Evolutionary conservation across 768 basidiomycete species (phyloP).

Genomic region (Rhodotorula kratochvilovae): DNA sequence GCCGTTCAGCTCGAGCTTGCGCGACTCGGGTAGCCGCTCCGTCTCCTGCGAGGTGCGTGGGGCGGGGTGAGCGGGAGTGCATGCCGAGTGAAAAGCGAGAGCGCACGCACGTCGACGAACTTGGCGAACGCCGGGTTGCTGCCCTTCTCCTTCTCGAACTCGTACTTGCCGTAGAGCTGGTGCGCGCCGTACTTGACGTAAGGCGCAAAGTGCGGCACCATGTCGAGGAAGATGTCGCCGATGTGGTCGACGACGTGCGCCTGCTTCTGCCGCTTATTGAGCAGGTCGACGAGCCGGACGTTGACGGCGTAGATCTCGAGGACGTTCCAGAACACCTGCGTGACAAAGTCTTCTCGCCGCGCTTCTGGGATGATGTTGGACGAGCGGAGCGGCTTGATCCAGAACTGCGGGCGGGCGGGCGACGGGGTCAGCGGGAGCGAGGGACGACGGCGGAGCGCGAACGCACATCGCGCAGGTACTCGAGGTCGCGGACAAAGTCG

Average conservation of each 20-base stretch:
- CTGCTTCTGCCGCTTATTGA: conserved; percentile 91
- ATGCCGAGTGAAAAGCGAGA: neutral
- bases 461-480: conserved; percentile 89
- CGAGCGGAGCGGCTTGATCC: conserved; percentile 81
- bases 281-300: conserved; percentile 79
- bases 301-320: conserved; percentile 89
- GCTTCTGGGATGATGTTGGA: conserved; percentile 68
- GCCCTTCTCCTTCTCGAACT: conserved; percentile 97
- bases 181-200: conserved; percentile 95
- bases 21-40: conserved; percentile 87
- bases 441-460: neutral
- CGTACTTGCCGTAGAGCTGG: conserved; percentile 95
- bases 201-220: conserved; percentile 79
- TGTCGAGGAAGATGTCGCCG: conserved; percentile 82
- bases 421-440: neutral
- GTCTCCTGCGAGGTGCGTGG: conserved; percentile 56
- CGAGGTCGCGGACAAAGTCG: conserved; percentile 96
- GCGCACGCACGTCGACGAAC: conserved; percentile 86
- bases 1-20: conserved; percentile 93
- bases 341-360: conserved; percentile 75
- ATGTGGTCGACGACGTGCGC: conserved; percentile 88
- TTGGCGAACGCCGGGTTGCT: conserved; percentile 85
- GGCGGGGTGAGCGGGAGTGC: neutral
- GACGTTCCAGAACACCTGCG: conserved; percentile 97
- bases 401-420: conserved; percentile 55